Evolutionary conservation across 768 basidiomycete genomes (phyloP).

Genomic region (Termitomyces sp.): DNA sequence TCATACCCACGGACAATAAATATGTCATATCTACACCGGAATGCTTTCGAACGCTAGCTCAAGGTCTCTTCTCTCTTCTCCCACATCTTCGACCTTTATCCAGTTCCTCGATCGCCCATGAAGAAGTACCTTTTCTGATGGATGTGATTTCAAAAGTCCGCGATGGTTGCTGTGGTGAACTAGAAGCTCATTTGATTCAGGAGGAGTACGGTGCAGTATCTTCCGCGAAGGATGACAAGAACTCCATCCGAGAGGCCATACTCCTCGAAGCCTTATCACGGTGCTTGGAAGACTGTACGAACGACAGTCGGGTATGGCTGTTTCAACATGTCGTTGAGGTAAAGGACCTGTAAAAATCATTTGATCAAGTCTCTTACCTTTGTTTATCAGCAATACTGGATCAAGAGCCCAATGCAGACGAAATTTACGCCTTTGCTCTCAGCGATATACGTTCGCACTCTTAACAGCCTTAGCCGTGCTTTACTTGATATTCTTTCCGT

Average conservation of each 20-base stretch:
- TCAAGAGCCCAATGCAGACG: conserved; percentile 26
- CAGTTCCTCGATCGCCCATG: conserved; percentile 16
- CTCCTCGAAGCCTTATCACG: conserved; percentile 48
- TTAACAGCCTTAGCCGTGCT: conserved; percentile 34
- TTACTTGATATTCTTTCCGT: conserved; percentile 19
- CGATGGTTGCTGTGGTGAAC: conserved; percentile 46
- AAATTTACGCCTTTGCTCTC: conserved; percentile 44
- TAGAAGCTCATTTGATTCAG: conserved; percentile 45
- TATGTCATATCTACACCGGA: conserved; percentile 41
- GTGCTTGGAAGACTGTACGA: conserved; percentile 50
- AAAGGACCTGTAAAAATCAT: conserved; percentile 8
- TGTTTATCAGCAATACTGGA: conserved; percentile 50
- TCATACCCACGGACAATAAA: conserved; percentile 42
- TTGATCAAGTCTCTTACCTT: conserved; percentile 1
- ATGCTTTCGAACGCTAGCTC: conserved; percentile 51
- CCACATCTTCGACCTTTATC: conserved; percentile 32
- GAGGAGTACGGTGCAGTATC: conserved; percentile 46
- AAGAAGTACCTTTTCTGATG: conserved; percentile 36
- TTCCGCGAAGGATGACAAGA: conserved; percentile 35
- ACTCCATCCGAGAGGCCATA: conserved; percentile 33
- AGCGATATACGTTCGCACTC: conserved; percentile 46
- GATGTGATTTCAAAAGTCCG: conserved; percentile 46
- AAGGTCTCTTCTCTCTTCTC: conserved; percentile 51
- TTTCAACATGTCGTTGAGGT: conserved; percentile 53
- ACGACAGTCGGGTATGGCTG: conserved; percentile 48